A percentile compares a stretch with the other conserved stretches of the same genome.
phyloP scores from a whole-genome alignment of 495 filamentous ascomycete genomes.

The Aspergillus leporis region DNA sequence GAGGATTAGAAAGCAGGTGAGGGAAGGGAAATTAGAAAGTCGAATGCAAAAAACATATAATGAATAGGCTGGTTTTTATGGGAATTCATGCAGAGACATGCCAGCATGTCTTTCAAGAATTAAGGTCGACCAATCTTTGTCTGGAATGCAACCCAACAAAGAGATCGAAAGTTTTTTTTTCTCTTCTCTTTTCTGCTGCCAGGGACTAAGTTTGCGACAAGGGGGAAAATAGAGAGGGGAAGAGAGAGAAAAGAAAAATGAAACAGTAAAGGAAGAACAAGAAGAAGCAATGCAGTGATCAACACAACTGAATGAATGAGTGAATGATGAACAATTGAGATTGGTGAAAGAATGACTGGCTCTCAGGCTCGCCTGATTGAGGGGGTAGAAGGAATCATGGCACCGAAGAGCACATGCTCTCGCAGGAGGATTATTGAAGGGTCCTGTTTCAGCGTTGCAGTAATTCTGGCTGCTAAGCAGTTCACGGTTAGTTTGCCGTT shows the following conservation, averaged over 20 bases:
- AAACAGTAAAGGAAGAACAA: constrained; percentile 12
- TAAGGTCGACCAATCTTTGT: constrained; percentile 2
- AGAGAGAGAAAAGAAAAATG: constrained; percentile 8
- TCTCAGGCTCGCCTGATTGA: neutral
- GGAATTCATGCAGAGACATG: constrained; percentile 3
- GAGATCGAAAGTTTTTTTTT: neutral
- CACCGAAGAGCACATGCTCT: neutral
- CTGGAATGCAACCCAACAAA: neutral
- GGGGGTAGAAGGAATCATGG: neutral
- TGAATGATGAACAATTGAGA: neutral
- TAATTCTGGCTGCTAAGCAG: neutral
- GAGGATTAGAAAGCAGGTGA: neutral
- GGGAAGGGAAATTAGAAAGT: neutral
- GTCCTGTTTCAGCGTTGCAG: neutral
- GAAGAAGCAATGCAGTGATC: neutral
- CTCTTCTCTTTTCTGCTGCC: neutral
- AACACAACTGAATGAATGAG: neutral
- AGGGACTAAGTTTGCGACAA: neutral
- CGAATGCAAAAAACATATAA: neutral
- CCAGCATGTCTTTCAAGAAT: constrained; percentile 6
- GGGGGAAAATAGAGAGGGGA: constrained; percentile 7
- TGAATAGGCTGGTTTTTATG: neutral
- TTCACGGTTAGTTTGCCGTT: neutral
- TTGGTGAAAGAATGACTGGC: neutral
- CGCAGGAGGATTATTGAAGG: neutral